Evolutionary conservation across 2,329 filamentous ascomycete genomes (phyloP).

Genomic region (Talaromyces sp.): DNA sequence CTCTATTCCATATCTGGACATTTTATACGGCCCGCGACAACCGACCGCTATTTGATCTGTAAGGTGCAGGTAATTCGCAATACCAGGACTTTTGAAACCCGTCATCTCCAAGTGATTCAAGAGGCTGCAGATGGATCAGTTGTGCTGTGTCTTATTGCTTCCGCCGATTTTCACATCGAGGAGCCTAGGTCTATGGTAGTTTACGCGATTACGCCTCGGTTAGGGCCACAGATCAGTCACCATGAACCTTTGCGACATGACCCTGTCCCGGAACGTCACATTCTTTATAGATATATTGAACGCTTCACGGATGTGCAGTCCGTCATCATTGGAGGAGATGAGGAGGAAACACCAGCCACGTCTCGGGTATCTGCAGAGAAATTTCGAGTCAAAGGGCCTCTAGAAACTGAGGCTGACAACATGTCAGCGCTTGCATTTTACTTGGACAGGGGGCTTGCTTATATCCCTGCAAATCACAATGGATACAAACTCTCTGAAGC

Average conservation of each 20-base stretch:
- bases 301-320: not conserved
- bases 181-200: not conserved
- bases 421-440: constrained; percentile 8
- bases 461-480: constrained; percentile 9
- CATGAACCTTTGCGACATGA: not conserved
- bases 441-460: constrained; percentile 7
- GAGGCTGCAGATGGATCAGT: not conserved
- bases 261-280: not conserved
- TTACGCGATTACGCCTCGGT: not conserved
- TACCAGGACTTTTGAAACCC: not conserved
- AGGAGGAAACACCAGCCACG: not conserved
- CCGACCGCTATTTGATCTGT: not conserved
- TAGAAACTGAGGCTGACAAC: not conserved
- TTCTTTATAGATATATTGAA: not conserved
- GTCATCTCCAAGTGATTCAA: not conserved
- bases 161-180: not conserved
- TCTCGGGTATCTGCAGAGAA: not conserved
- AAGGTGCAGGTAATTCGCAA: not conserved
- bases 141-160: not conserved
- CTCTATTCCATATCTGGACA: not conserved
- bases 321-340: not conserved
- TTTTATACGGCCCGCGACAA: not conserved
- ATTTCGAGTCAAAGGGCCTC: not conserved
- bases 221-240: not conserved
- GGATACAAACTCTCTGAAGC: constrained; percentile 34